phyloP scores from a whole-genome alignment of 2,329 filamentous ascomycete genomes.

The Rhinocladiella mackenziei region DNA sequence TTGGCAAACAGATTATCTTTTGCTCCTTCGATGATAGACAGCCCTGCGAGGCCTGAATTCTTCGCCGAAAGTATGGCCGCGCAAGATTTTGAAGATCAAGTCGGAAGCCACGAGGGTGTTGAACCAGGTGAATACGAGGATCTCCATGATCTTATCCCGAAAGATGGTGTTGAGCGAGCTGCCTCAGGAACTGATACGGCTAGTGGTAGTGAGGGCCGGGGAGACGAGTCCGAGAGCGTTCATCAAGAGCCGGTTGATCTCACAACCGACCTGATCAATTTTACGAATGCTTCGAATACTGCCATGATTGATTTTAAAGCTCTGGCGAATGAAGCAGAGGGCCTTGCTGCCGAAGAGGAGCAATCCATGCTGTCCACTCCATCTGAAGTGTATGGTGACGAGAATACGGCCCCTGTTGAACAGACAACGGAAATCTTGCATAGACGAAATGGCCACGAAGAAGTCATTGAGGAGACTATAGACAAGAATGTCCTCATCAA shows the following conservation, averaged over 20 bases:
- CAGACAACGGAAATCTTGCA: too few relatives aligned
- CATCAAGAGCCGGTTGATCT: conserved; percentile 13
- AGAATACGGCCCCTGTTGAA: conserved; percentile 48
- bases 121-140: conserved; percentile 8
- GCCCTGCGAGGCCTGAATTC: conserved; percentile 48
- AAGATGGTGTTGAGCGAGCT: conserved; percentile 9
- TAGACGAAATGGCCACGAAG: too few relatives aligned
- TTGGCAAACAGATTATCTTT: conserved; percentile 23
- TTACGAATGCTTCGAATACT: conserved; percentile 24
- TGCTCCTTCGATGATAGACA: conserved; percentile 30
- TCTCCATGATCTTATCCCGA: conserved; percentile 18
- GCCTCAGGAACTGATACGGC: neutral
- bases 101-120: conserved; percentile 31
- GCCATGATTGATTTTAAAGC: conserved; percentile 27
- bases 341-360: conserved; percentile 16
- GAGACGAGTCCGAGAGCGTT: conserved; percentile 24
- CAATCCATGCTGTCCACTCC: conserved; percentile 48
- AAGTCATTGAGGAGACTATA: neutral
- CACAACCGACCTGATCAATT: conserved; percentile 27
- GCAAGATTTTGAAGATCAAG: conserved; percentile 42
- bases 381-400: conserved; percentile 64
- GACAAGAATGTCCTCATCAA: too few relatives aligned
- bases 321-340: conserved; percentile 24
- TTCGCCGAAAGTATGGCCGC: conserved; percentile 61
- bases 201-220: conserved; percentile 2